A percentile compares a stretch with the other conserved stretches of the same genome.
Conservation (phyloP, 441 rosid species). For the Erodium chrysanthum region DNA sequence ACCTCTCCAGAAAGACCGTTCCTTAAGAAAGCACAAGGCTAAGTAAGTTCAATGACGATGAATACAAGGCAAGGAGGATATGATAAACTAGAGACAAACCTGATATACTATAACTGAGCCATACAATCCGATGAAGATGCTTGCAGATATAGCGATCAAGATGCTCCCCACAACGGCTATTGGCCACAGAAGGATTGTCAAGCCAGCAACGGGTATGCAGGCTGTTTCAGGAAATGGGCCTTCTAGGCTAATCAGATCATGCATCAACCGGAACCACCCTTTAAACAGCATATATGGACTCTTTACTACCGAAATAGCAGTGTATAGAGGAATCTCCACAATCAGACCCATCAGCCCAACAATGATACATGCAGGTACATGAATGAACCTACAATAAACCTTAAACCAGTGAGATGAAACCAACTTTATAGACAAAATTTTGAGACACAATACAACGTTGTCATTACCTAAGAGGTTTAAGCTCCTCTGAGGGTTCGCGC, state of each 20-base stretch:
- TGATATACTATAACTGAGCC: slow-evolving; percentile 66
- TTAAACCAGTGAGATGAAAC: background rate
- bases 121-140: slow-evolving; percentile 63
- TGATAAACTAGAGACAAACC: slow-evolving; percentile 25
- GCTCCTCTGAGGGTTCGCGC: slow-evolving; percentile 46
- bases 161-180: slow-evolving; percentile 59
- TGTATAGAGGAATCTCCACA: slow-evolving; percentile 55
- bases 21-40: slow-evolving; percentile 27
- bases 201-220: slow-evolving; percentile 69
- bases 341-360: slow-evolving; percentile 58
- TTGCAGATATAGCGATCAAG: slow-evolving; percentile 38
- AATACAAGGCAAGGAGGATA: background rate
- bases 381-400: slow-evolving; percentile 45
- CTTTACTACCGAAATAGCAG: slow-evolving; percentile 54
- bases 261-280: slow-evolving; percentile 63
- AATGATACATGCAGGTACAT: slow-evolving; percentile 60
- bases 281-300: slow-evolving; percentile 65
- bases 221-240: slow-evolving; percentile 81
- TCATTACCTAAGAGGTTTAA: slow-evolving; percentile 51
- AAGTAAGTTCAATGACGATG: background rate
- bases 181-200: slow-evolving; percentile 72
- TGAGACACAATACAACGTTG: background rate
- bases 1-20: slow-evolving; percentile 64
- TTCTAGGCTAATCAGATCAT: slow-evolving; percentile 58
- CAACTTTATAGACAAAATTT: background rate